Evolutionary conservation across 2,329 filamentous ascomycete species (phyloP).

Genomic region (Trichoderma semiorbis): DNA sequence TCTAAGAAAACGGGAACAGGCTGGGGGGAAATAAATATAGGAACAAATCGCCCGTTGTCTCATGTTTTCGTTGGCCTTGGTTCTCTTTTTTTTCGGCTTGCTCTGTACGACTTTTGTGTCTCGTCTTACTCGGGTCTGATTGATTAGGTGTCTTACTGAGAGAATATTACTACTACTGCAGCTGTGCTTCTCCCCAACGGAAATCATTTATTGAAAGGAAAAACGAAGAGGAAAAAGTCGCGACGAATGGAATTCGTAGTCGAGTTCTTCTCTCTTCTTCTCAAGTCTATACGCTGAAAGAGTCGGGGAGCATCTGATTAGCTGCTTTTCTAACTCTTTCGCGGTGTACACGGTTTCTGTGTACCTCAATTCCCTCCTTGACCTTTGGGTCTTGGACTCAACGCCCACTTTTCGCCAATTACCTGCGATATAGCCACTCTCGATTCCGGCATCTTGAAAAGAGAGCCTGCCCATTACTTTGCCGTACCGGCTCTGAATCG

Average conservation of each 20-base stretch:
- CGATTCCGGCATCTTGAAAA: neutral
- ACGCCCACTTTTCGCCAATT: neutral
- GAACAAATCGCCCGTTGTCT: neutral
- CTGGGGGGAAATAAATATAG: neutral
- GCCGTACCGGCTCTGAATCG: neutral
- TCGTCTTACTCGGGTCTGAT: neutral
- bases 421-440: neutral
- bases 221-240: neutral
- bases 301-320: neutral
- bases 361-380: neutral
- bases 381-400: neutral
- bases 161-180: neutral
- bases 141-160: neutral
- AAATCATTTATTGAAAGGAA: neutral
- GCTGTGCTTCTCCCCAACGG: neutral
- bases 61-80: neutral
- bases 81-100: neutral
- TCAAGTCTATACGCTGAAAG: slow-evolving; percentile 26
- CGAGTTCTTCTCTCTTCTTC: slow-evolving; percentile 27
- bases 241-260: slow-evolving; percentile 27
- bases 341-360: neutral
- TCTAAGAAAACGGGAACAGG: neutral
- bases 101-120: neutral
- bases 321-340: neutral
- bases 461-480: neutral